Percentiles rank a stretch among this genome's conserved stretches.
Conservation (phyloP, 2,329 filamentous ascomycete species). For the Aspergillus uvarum region DNA sequence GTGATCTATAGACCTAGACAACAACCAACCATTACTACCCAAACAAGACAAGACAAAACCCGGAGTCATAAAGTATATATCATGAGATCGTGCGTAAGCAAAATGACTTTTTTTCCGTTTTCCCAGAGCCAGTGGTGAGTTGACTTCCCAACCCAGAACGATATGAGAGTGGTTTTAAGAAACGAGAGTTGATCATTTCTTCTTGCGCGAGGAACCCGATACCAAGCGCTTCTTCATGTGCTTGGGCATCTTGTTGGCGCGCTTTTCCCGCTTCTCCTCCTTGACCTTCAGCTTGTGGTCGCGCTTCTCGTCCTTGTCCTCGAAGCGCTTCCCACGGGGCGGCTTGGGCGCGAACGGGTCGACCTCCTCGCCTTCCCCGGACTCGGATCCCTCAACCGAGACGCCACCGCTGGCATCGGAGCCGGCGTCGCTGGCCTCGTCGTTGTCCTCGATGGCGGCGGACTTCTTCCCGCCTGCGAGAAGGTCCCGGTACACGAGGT, state of each 20-base stretch:
- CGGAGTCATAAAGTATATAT: conserved; percentile 16
- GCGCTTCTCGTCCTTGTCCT: conserved; percentile 88
- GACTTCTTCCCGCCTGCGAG: conserved; percentile 63
- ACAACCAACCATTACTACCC: conserved; percentile 14
- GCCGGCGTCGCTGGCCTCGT: conserved; percentile 29
- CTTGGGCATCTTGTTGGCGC: conserved; percentile 95
- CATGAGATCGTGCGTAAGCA: conserved; percentile 31
- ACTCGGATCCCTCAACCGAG: conserved; percentile 32
- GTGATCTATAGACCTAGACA: conserved; percentile 10
- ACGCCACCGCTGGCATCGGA: conserved; percentile 39
- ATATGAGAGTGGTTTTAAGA: not conserved
- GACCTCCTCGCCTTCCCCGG: conserved; percentile 48
- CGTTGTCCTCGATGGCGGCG: conserved; percentile 34
- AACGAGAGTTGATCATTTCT: conserved; percentile 29
- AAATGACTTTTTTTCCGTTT: conserved; percentile 9
- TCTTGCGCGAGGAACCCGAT: conserved; percentile 34
- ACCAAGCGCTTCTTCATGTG: conserved; percentile 73
- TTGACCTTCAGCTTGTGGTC: conserved; percentile 89
- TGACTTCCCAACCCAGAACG: not conserved
- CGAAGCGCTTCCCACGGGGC: conserved; percentile 79
- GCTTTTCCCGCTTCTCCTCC: conserved; percentile 90
- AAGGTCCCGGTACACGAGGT: conserved; percentile 82
- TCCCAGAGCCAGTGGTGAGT: not conserved
- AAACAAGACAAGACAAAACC: conserved; percentile 5
- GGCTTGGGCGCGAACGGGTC: conserved; percentile 61